phyloP scores from a whole-genome alignment of 2,329 filamentous ascomycete species.

The Aspergillus costaricaensis region DNA sequence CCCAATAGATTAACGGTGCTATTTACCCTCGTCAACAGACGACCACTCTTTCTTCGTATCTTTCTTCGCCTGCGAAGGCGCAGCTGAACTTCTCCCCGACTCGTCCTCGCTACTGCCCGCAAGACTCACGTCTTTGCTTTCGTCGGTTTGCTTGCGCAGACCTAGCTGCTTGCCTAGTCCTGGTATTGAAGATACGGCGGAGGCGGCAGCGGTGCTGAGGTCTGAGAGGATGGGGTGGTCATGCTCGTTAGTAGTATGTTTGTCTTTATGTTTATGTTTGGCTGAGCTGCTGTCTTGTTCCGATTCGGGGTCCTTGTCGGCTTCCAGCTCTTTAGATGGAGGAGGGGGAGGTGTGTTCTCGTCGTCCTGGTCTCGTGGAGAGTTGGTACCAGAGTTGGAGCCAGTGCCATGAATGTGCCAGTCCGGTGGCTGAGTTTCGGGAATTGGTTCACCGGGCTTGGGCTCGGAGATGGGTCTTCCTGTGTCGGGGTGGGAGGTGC shows the following conservation, averaged over 20 bases:
- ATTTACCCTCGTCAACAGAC: background rate
- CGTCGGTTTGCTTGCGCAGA: slow-evolving; percentile 64
- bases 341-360: background rate
- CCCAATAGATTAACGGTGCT: background rate
- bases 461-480: slow-evolving; percentile 64
- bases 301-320: background rate
- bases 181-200: slow-evolving; percentile 10
- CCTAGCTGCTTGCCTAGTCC: slow-evolving; percentile 62
- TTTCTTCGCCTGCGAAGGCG: no score
- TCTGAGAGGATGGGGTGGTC: slow-evolving; percentile 16
- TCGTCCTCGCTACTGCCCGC: slow-evolving; percentile 64
- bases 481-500: slow-evolving; percentile 24
- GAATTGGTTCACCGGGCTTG: slow-evolving; percentile 65
- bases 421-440: slow-evolving; percentile 69
- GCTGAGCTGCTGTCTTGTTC: slow-evolving; percentile 2
- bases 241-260: background rate
- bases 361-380: slow-evolving; percentile 22
- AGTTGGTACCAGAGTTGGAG: slow-evolving; percentile 29
- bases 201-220: slow-evolving; percentile 19
- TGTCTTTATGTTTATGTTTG: background rate
- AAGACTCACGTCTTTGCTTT: slow-evolving; percentile 68
- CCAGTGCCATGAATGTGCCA: slow-evolving; percentile 65
- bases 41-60: background rate
- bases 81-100: background rate
- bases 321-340: slow-evolving; percentile 4